Percentiles rank a stretch among this genome's conserved stretches.
Evolutionary conservation across 225 moss, liverwort and hornwort genomes (phyloP).

Genomic region (Pseudisothecium myosuroides): DNA sequence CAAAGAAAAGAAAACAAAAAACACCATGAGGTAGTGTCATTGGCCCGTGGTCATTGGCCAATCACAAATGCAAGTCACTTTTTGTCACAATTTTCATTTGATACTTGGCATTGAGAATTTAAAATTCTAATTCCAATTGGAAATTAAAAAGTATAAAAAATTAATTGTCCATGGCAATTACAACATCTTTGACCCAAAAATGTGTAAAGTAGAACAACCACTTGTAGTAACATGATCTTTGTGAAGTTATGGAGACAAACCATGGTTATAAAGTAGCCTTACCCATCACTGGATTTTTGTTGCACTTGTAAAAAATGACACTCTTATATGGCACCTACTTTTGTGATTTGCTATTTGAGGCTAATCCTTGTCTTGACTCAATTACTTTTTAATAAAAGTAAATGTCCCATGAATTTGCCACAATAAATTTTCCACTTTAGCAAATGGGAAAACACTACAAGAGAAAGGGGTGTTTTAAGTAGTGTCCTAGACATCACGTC

Average conservation of each 20-base stretch:
- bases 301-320: not conserved
- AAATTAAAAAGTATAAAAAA: no score
- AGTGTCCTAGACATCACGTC: no score
- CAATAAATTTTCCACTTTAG: not conserved
- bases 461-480: no score
- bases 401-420: not conserved
- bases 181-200: no score
- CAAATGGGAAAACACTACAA: no score
- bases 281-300: not conserved
- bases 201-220: no score
- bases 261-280: not conserved
- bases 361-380: not conserved
- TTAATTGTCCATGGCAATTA: no score
- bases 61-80: rapidly evolving
- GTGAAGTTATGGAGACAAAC: not conserved
- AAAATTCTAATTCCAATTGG: no score
- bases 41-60: not conserved
- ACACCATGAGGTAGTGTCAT: not conserved
- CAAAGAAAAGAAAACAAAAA: no score
- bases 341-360: not conserved
- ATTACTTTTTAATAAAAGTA: not conserved
- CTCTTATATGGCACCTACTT: not conserved
- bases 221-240: no score
- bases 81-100: not conserved
- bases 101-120: no score